Conservation (phyloP, 2,329 filamentous ascomycete genomes). For the Calonectria montana region DNA sequence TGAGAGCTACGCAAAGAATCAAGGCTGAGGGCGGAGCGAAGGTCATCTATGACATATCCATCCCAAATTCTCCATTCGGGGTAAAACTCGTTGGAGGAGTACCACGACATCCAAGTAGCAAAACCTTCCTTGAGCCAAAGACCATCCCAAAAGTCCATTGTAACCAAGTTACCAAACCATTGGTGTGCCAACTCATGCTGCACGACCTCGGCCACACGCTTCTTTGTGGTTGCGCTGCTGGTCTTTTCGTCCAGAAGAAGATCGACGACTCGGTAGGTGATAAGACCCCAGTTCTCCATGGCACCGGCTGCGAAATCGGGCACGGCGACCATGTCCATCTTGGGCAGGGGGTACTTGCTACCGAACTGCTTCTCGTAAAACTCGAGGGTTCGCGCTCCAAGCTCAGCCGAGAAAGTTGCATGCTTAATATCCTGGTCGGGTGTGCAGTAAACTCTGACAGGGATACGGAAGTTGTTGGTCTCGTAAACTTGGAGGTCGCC, state of each 20-base stretch:
- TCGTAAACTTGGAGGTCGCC: constrained; percentile 95
- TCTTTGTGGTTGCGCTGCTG: constrained; percentile 88
- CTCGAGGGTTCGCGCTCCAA: constrained; percentile 87
- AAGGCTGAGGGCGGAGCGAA: constrained; percentile 87
- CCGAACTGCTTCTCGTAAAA: constrained; percentile 98
- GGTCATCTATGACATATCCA: constrained; percentile 90
- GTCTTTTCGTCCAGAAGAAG: constrained; percentile 91
- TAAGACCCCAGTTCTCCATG: constrained; percentile 98
- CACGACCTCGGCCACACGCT: constrained; percentile 93
- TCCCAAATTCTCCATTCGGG: constrained; percentile 99
- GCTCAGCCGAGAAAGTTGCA: constrained; percentile 88
- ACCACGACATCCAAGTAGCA: constrained; percentile 67
- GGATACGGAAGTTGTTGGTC: constrained; percentile 89
- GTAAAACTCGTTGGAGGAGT: constrained; percentile 93
- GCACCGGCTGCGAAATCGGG: constrained; percentile 95
- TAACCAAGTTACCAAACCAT: constrained; percentile 98
- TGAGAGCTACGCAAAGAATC: constrained; percentile 95
- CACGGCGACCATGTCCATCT: constrained; percentile 74
- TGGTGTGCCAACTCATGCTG: constrained; percentile 98
- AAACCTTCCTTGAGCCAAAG: constrained; percentile 97
- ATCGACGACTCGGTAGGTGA: constrained; percentile 90
- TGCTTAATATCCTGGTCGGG: constrained; percentile 91
- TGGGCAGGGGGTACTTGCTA: constrained; percentile 71
- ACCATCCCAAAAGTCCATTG: constrained; percentile 99
- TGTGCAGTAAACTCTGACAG: constrained; percentile 93